Evolutionary conservation across 148 eudicot species (phyloP), one percentile per base, ranked within the genome.

Genomic region (Nepenthes mirabilis): DNA sequence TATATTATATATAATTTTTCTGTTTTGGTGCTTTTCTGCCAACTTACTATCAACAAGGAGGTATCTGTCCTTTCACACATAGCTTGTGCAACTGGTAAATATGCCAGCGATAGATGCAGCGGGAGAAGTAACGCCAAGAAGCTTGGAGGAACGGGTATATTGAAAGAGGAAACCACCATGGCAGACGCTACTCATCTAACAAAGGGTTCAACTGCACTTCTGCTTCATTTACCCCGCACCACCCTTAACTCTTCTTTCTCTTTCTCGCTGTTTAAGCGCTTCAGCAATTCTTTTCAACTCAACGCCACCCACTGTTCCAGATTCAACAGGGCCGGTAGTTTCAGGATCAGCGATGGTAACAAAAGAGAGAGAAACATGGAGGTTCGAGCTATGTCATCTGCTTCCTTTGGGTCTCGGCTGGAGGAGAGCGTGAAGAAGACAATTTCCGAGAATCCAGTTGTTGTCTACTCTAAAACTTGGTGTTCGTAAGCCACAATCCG

Each of bases 381-480:
- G 37, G 52, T 79, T 69, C 79, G 77, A 59, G 77, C 94, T 14
- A 76, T 75, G 79, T 59, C 70, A 5, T 66, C 96, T 9, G 59
- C 78, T 45, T 79, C 91, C 1, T 88, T 81, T 55, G 96, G 95
- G 64, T 75, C 95, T 57, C 70, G 90, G 37, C 60, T 88, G 56
- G 98, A 93, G 53, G 96, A 86, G 23, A 75, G 69, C 5, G 83
- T 93, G 43, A 88, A 83, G 74, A 82, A 82, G 72, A 86, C 95
- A 1, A 47, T 88, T 10, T 49, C 56, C 33, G 91, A 88, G 2
- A 93, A 93, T 56, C 88, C 94, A 12, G 89, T 93, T 60, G 98
- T 93, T 61, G 89, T 88, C 66, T 93, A 93, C 72, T 91, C 98
- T 61, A 91, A 91, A 73, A 65, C 82, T 14, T 91, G 94, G 96